phyloP scores from a whole-genome alignment of 176 grass and related monocot genomes.

The Aechmea fasciata region DNA sequence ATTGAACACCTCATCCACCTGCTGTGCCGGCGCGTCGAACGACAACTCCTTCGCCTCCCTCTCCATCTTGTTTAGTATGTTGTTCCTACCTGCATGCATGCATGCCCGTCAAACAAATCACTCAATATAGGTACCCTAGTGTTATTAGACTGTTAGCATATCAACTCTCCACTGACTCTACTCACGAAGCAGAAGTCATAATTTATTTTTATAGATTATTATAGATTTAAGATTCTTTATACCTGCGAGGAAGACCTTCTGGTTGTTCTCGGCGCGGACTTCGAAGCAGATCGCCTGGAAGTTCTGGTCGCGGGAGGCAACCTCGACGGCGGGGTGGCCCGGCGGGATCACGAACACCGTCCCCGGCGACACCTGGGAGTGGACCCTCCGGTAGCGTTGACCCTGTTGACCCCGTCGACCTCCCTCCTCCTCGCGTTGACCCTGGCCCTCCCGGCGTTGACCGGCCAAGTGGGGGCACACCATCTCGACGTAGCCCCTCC shows the following conservation, averaged over 20 bases:
- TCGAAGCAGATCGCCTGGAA: conserved; percentile 71
- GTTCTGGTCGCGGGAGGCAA: conserved; percentile 37
- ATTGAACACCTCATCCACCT: conserved; percentile 59
- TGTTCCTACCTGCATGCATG: conserved; percentile 31
- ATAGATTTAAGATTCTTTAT: background rate
- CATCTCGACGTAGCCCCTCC: conserved; percentile 41
- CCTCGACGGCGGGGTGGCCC: conserved; percentile 43
- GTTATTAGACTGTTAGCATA: no score
- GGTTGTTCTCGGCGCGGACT: conserved; percentile 39
- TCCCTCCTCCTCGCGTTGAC: background rate
- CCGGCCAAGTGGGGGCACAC: conserved; percentile 53
- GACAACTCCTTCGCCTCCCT: conserved; percentile 53
- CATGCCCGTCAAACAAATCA: background rate
- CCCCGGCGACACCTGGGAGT: conserved; percentile 25
- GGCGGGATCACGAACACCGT: conserved; percentile 48
- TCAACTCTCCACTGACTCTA: no score
- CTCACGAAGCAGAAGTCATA: background rate
- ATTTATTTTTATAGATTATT: no score
- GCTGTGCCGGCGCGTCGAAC: conserved; percentile 31
- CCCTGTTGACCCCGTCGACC: conserved; percentile 7
- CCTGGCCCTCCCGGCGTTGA: conserved; percentile 6
- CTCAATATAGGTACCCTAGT: background rate
- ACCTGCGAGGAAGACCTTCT: conserved; percentile 61
- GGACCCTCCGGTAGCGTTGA: conserved; percentile 31
- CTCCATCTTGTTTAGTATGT: conserved; percentile 44